These are phyloP conservation scores for Aspergillus sp. DNA, from an alignment of 2,329 filamentous ascomycete species.

Conservation along the genomic window DNA sequence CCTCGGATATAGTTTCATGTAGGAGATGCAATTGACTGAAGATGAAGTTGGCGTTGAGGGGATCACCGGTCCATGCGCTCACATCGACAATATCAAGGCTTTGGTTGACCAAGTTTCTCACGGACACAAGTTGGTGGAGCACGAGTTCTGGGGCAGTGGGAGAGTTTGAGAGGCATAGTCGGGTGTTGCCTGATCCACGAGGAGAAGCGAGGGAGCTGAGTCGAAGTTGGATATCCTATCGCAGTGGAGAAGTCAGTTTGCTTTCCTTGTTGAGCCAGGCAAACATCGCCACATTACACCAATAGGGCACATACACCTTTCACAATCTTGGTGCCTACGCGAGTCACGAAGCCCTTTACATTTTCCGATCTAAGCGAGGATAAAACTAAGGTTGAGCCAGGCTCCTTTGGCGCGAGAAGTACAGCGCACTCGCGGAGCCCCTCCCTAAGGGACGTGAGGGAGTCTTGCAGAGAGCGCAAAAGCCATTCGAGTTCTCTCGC, in stretches of 20 bases:
- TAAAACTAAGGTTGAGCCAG: slow-evolving; percentile 84
- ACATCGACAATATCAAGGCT: slow-evolving; percentile 80
- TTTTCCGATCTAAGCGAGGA: slow-evolving; percentile 83
- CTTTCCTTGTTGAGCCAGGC: neutral
- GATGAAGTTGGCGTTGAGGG: slow-evolving; percentile 58
- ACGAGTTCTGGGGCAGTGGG: slow-evolving; percentile 58
- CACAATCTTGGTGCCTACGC: slow-evolving; percentile 84
- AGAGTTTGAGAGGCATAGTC: slow-evolving; percentile 51
- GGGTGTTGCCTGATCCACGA: slow-evolving; percentile 51
- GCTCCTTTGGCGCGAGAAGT: slow-evolving; percentile 79
- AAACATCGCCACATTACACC: neutral
- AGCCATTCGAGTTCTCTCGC: slow-evolving; percentile 64
- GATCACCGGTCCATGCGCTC: slow-evolving; percentile 69
- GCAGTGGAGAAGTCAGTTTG: neutral
- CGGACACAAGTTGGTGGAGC: slow-evolving; percentile 68
- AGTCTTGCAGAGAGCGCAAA: slow-evolving; percentile 59
- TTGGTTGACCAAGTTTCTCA: slow-evolving; percentile 76
- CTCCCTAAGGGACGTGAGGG: slow-evolving; percentile 60
- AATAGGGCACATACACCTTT: slow-evolving; percentile 67
- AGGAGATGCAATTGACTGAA: slow-evolving; percentile 58
- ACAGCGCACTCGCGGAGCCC: slow-evolving; percentile 87
- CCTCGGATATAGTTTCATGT: slow-evolving; percentile 61
- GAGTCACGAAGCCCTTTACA: slow-evolving; percentile 88
- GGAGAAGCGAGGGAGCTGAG: slow-evolving; percentile 55
- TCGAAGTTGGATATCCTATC: slow-evolving; percentile 71